Evolutionary conservation across 176 grass and related monocot genomes (phyloP).

Genomic region (Oryza meridionalis): DNA sequence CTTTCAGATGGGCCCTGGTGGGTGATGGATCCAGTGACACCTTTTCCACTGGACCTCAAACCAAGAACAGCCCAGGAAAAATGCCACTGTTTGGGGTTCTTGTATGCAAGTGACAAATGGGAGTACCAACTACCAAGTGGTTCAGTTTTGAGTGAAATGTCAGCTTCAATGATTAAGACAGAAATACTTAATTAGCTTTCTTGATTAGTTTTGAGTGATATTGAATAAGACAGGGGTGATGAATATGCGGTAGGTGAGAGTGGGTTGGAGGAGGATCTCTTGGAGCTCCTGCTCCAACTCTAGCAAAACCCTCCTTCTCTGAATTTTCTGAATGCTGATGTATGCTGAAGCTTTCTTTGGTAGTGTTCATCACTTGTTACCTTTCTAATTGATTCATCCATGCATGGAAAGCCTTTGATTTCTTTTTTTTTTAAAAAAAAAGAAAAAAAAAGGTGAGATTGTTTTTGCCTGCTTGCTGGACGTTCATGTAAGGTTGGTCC

Average conservation of each 20-base stretch:
- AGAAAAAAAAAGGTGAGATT: neutral
- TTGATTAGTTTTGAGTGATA: neutral
- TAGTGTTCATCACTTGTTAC: neutral
- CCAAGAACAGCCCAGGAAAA: neutral
- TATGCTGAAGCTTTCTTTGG: neutral
- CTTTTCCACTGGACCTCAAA: neutral
- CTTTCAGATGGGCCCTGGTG: neutral
- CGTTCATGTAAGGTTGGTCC: neutral
- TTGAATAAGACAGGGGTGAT: neutral
- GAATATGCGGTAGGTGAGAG: slow-evolving; percentile 25
- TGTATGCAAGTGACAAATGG: neutral
- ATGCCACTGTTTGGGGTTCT: neutral
- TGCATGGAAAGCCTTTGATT: neutral
- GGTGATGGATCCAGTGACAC: neutral
- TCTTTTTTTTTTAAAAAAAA: neutral
- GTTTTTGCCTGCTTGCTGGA: neutral
- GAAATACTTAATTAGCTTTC: neutral
- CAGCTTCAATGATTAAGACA: neutral
- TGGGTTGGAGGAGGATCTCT: slow-evolving; percentile 27
- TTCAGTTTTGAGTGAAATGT: neutral
- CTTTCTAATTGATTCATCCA: neutral
- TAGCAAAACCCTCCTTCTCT: neutral
- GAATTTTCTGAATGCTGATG: neutral
- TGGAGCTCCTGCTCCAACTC: neutral
- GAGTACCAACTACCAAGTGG: neutral